Percentiles rank a stretch among this genome's conserved stretches.
Conservation (phyloP, 108 stramenopile species). For the Nitzschia sp. region DNA sequence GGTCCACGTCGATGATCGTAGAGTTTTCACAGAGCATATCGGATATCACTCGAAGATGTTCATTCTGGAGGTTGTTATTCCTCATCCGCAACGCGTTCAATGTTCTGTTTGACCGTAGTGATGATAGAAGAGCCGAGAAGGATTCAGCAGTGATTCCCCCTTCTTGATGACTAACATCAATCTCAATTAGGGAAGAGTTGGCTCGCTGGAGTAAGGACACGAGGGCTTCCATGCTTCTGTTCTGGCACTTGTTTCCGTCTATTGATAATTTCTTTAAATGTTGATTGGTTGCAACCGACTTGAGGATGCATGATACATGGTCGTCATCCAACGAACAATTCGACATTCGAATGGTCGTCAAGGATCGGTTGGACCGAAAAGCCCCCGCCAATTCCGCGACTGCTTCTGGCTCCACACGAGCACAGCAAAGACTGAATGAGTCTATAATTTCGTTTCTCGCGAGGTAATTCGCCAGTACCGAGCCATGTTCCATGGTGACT, state of each 20-base stretch:
- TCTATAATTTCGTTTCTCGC: background rate
- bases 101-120: background rate
- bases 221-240: background rate
- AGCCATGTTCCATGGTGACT: background rate
- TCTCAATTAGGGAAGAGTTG: background rate
- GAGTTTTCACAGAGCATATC: background rate
- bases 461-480: background rate
- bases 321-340: background rate
- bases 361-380: background rate
- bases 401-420: background rate
- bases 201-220: background rate
- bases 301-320: background rate
- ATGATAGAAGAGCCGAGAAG: background rate
- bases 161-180: background rate
- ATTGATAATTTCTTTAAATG: background rate
- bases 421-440: background rate
- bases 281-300: background rate
- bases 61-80: background rate
- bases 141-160: background rate
- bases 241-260: background rate
- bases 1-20: background rate
- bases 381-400: background rate
- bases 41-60: background rate
- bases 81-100: background rate
- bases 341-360: background rate